Percentiles rank a stretch among this genome's conserved stretches.
Conservation (phyloP, 495 filamentous ascomycete species). For the Chaetomium fimeti region DNA sequence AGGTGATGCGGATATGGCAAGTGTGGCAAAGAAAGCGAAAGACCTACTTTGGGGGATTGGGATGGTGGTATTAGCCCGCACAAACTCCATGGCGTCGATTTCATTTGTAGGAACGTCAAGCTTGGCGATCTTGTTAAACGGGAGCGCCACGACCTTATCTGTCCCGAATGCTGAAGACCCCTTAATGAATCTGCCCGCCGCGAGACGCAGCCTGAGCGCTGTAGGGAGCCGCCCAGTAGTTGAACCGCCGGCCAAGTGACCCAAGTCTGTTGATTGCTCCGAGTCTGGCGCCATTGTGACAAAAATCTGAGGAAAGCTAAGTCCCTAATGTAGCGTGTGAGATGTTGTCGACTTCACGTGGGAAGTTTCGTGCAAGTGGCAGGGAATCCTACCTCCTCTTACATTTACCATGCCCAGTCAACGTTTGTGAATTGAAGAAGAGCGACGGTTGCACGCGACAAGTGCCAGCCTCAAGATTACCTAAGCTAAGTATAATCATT, state of each 20-base stretch:
- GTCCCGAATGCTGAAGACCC: background rate
- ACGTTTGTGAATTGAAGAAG: too few species aligned
- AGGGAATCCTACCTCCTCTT: too few species aligned
- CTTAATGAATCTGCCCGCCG: background rate
- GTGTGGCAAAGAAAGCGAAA: too few species aligned
- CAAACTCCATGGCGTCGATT: conserved; percentile 19
- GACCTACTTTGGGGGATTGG: conserved; percentile 13
- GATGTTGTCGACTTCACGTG: too few species aligned
- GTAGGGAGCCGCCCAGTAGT: background rate
- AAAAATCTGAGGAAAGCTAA: too few species aligned
- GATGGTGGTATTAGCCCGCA: conserved; percentile 16
- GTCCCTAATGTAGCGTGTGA: too few species aligned
- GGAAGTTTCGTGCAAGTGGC: too few species aligned
- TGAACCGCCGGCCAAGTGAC: background rate
- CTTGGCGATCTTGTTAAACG: conserved; percentile 10
- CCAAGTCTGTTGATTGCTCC: background rate
- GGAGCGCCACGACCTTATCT: background rate
- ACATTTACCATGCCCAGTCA: too few species aligned
- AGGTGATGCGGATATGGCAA: too few species aligned
- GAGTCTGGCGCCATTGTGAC: background rate
- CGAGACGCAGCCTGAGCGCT: background rate
- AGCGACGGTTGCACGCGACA: too few species aligned
- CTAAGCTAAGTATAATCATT: too few species aligned
- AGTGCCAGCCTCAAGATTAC: too few species aligned
- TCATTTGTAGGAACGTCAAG: conserved; percentile 4